Evolutionary conservation across 164 flowering plant species (phyloP), one percentile per base, ranked within the genome.

Genomic region (Liquidambar formosana): DNA sequence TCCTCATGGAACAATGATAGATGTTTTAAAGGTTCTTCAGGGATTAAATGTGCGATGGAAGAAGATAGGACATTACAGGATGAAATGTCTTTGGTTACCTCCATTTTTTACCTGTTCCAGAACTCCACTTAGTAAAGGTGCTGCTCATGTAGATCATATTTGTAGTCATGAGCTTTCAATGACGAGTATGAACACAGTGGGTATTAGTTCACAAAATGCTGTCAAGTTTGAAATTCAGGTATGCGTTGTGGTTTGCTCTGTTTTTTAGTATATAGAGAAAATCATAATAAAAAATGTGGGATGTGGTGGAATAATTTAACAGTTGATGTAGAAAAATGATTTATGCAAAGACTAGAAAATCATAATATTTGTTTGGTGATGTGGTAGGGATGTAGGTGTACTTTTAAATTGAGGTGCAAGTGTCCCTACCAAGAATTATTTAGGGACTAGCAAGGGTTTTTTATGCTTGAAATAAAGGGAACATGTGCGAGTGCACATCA

Each of bases 151-250:
- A 22, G 68, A 64, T 25, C 46, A 64, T 15, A 23, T 19, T 38
- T 23, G 26, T 45, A 10, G 47, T 16, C 48, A 46, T 45, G 71
- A 66, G 27, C 60, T 75, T 61, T 9, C 60, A 1, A 52, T 43
- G 26, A 10, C 48, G 49, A 64, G n/a, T 48, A 57, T 21, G 52
- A 52, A 46, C 63, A 27, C 41, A 23, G 19, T 38, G 25, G 54
- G 44, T 22, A 18, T 56, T 6, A 62, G 56, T 49, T 64, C 75
- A 14, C 53, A 46, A 28, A 66, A 67, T 27, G 66, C 76, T 22
- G 65, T 81, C 61, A 76, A 78, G 69, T 81, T 81, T 66, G 81
- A 81, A 70, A 47, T 81, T 69, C 84, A 80, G 77, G 83, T 80
- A 57, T n/a, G 19, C 4, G 1, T 8, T 46, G 2, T 51, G n/a